These are phyloP conservation scores for Magnusiomyces sp. DNA, from an alignment of 1,139 yeast genomes.

Conservation along the genomic window DNA sequence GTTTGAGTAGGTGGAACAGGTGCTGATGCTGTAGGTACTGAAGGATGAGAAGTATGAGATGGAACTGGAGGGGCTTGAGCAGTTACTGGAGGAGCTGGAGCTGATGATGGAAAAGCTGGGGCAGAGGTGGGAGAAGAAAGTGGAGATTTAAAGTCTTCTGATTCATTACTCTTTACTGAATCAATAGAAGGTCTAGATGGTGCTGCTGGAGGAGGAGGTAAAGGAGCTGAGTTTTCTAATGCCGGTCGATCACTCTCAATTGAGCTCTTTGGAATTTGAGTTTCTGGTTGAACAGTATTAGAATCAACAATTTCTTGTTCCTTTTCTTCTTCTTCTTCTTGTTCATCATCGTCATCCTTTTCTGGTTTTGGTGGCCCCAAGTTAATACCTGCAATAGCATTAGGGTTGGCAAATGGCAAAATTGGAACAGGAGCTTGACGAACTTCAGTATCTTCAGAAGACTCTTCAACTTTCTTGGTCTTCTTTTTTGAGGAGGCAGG, in stretches of 20 bases:
- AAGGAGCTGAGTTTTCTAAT: neutral
- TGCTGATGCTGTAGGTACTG: slow-evolving; percentile 11
- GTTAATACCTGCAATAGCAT: slow-evolving; percentile 25
- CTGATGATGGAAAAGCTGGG: slow-evolving; percentile 6
- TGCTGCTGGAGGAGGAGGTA: slow-evolving; percentile 6
- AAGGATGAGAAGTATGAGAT: too few relatives aligned
- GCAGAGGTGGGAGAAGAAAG: slow-evolving; percentile 8
- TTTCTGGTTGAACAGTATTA: neutral
- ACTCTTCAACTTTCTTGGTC: slow-evolving; percentile 23
- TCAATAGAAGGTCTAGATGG: slow-evolving; percentile 4
- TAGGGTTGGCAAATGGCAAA: slow-evolving; percentile 41
- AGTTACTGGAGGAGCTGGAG: slow-evolving; percentile 15
- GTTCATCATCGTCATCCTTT: neutral
- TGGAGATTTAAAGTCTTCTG: slow-evolving; percentile 6
- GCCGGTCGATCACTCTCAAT: slow-evolving; percentile 6
- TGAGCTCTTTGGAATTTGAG: neutral
- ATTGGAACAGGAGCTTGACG: slow-evolving; percentile 40
- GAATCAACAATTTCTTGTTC: slow-evolving; percentile 3
- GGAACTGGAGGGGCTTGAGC: slow-evolving; percentile 14
- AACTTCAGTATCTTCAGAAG: slow-evolving; percentile 17
- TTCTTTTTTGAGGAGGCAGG: slow-evolving; percentile 11
- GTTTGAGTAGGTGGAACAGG: slow-evolving; percentile 12
- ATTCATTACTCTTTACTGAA: slow-evolving; percentile 2
- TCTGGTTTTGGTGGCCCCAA: slow-evolving; percentile 6
- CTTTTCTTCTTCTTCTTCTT: slow-evolving; percentile 14